These are phyloP conservation scores for Kwoniella botswanensis DNA, from an alignment of 768 basidiomycete species.

Conservation along the genomic window DNA sequence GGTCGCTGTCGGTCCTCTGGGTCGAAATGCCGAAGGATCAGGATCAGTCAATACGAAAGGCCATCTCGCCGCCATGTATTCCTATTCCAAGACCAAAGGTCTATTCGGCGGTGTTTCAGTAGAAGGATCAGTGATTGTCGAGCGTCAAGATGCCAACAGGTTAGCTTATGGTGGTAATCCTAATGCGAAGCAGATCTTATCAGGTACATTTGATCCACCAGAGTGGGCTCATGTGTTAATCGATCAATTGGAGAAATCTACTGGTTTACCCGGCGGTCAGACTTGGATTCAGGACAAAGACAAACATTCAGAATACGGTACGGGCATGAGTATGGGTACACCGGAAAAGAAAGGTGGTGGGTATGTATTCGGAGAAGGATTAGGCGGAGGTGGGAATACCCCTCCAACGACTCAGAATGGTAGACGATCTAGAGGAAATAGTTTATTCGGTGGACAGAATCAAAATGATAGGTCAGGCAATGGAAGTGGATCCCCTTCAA, in stretches of 20 bases:
- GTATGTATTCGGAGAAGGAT: constrained; percentile 55
- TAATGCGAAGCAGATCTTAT: constrained; percentile 77
- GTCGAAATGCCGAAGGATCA: constrained; percentile 86
- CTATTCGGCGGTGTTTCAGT: constrained; percentile 87
- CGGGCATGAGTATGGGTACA: constrained; percentile 8
- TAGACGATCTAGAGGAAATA: constrained; percentile 37
- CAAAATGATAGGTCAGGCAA: constrained; percentile 4
- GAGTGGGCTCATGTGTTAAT: constrained; percentile 78
- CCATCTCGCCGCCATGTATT: constrained; percentile 86
- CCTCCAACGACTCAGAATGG: constrained; percentile 15
- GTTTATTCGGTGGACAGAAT: constrained; percentile 25
- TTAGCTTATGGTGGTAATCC: constrained; percentile 76
- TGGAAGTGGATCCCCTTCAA: constrained; percentile 1
- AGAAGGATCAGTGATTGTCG: constrained; percentile 84
- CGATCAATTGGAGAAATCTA: constrained; percentile 72
- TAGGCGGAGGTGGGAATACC: constrained; percentile 34
- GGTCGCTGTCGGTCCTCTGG: constrained; percentile 81
- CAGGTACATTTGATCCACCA: constrained; percentile 74
- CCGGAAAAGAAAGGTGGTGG: constrained; percentile 26
- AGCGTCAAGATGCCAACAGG: constrained; percentile 89
- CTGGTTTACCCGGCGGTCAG: constrained; percentile 70
- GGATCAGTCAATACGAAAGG: constrained; percentile 83
- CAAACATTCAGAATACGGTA: constrained; percentile 39
- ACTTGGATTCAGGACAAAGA: constrained; percentile 66
- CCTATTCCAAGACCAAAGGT: constrained; percentile 76